Conservation (phyloP, 2,329 filamentous ascomycete genomes). For the Sclerotinia spermophila region DNA sequence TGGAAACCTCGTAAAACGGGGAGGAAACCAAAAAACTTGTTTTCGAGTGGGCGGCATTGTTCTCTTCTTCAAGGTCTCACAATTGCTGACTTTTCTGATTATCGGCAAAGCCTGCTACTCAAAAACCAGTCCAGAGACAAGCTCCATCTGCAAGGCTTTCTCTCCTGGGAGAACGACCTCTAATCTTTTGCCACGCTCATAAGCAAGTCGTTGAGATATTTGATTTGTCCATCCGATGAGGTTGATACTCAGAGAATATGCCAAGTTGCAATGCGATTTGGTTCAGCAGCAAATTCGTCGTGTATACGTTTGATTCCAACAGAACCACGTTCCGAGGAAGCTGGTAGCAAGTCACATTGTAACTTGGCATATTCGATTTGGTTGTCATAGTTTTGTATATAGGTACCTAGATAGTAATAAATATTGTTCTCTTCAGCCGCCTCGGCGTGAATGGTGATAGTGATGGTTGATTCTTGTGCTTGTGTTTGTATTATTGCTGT, state of each 20-base stretch:
- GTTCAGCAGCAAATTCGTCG: constrained; percentile 59
- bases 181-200: no score
- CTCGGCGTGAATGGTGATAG: neutral
- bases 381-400: neutral
- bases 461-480: neutral
- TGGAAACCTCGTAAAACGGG: constrained; percentile 17
- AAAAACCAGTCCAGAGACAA: no score
- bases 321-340: constrained; percentile 41
- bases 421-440: neutral
- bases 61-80: constrained; percentile 13
- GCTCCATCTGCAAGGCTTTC: no score
- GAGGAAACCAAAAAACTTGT: constrained; percentile 11
- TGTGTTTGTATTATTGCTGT: neutral
- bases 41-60: neutral
- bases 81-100: no score
- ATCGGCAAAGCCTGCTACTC: no score
- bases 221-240: neutral
- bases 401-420: neutral
- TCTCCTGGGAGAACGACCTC: no score
- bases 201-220: neutral
- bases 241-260: constrained; percentile 49
- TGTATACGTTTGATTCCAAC: constrained; percentile 59
- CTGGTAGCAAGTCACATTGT: constrained; percentile 32
- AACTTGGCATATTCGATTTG: neutral
- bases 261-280: constrained; percentile 59